A percentile compares a stretch with the other conserved stretches of the same genome.
Conservation (phyloP, 2,329 filamentous ascomycete species). For the Penicillium sp. region DNA sequence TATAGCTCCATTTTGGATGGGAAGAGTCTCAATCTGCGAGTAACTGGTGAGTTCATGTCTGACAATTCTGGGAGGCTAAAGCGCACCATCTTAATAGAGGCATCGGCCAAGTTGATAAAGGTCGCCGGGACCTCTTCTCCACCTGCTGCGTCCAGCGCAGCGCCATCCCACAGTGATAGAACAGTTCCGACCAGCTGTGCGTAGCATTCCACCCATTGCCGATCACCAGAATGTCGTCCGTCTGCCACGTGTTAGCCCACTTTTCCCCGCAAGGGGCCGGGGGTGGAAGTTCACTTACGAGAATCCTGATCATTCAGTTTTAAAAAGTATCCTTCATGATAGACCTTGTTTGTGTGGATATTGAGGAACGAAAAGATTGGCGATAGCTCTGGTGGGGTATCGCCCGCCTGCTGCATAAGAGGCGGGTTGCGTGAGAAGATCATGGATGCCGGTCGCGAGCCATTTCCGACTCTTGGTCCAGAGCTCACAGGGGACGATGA, state of each 20-base stretch:
- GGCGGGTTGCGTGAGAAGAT: slow-evolving; percentile 81
- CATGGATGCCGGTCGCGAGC: slow-evolving; percentile 78
- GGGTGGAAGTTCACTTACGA: slow-evolving; percentile 58
- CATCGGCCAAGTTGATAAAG: slow-evolving; percentile 96
- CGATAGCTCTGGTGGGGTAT: slow-evolving; percentile 88
- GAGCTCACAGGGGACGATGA: slow-evolving; percentile 41
- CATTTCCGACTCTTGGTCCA: slow-evolving; percentile 46
- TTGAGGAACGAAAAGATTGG: slow-evolving; percentile 94
- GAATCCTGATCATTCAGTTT: slow-evolving; percentile 94
- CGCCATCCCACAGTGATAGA: slow-evolving; percentile 91
- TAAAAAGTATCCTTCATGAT: slow-evolving; percentile 96
- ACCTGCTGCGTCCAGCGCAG: slow-evolving; percentile 82
- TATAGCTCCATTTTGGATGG: slow-evolving; percentile 73
- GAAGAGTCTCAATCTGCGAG: slow-evolving; percentile 77
- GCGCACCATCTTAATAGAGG: slow-evolving; percentile 93
- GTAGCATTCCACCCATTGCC: slow-evolving; percentile 95
- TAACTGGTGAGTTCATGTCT: background rate
- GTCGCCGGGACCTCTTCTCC: slow-evolving; percentile 83
- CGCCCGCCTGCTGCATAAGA: slow-evolving; percentile 77
- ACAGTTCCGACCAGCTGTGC: slow-evolving; percentile 95
- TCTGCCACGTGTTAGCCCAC: slow-evolving; percentile 57
- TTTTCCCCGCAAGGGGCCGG: background rate
- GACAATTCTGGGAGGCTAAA: background rate
- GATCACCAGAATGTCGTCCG: slow-evolving; percentile 79
- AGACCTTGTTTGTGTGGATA: slow-evolving; percentile 92